Conservation (phyloP, 148 eudicot genomes). For the Cornus suecica region DNA sequence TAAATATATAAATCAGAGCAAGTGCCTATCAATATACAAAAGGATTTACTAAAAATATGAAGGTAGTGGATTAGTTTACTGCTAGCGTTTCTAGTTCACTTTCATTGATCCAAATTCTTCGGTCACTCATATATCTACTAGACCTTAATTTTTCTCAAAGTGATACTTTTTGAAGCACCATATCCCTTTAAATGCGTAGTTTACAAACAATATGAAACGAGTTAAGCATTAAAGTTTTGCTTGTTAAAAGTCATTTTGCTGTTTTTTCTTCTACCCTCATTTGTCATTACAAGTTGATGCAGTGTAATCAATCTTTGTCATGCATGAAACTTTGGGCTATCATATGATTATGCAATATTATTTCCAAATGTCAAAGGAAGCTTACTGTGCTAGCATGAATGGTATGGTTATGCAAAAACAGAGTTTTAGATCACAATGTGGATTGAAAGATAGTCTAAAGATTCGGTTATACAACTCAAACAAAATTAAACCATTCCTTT, state of each 20-base stretch:
- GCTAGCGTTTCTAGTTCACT: neutral
- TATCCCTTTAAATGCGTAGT: neutral
- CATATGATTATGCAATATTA: neutral
- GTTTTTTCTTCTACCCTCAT: neutral
- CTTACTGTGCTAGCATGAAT: neutral
- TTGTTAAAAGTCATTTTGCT: no score
- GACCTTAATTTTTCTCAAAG: neutral
- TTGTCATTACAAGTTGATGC: neutral
- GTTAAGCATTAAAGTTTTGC: no score
- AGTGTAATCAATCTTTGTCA: neutral
- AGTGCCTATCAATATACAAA: neutral
- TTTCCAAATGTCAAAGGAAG: no score
- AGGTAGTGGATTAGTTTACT: neutral
- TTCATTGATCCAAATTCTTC: neutral
- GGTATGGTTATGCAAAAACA: neutral
- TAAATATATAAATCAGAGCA: neutral
- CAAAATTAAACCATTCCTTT: no score
- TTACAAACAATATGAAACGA: no score
- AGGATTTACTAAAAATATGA: neutral
- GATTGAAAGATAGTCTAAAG: neutral
- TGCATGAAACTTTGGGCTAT: neutral
- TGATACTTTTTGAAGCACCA: neutral
- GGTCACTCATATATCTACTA: neutral
- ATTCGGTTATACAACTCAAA: no score
- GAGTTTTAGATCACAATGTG: neutral